Evolutionary conservation across 1,284 basidiomycete species (phyloP), one percentile per base, ranked within the genome.

Genomic region (Heterobasidion occidentale): DNA sequence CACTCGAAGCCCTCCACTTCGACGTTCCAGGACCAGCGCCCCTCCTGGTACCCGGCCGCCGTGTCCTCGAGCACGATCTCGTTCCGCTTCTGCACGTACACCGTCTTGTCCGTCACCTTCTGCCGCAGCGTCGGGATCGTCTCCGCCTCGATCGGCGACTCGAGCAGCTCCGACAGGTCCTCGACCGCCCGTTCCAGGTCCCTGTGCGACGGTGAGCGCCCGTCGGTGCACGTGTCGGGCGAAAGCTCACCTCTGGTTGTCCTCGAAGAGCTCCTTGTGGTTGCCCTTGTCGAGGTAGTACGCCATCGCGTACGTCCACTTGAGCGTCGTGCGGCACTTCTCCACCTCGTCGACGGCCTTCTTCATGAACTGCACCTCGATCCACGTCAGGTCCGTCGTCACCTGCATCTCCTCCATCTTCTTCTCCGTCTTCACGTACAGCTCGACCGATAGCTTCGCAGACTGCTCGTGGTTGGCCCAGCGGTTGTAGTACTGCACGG

Each of bases 331-430:
- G 38, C 96, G 86, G 68, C 95, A 98, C 69, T 88, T 89, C 62
- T 88, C 84, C 9, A 92, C 86, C 64, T 89, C 88, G 66, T 98
- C 94, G 2, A 98, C 94, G 0, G 96, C 96, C 71, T 96, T 95
- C 75, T 93, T 93, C 77, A 98, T 94, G 73, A 99, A 99, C 71
- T 98, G 96, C 38, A 95, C 95, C 73, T 99, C 95, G 63, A 98
- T 98, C 96, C 96, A 99, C 3, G 94, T 94, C 44, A 99, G 74
- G 56, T 87, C 81, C 1, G 92, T 92, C 8, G 86, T 88, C 60
- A 92, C 82, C 75, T 98, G 96, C 90, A 99, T 96, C 73, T 97
- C 92, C 72, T 98, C 94, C 96, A 99, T 99, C 85, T 98, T 98
- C 83, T 95, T 95, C 80, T 99, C 95, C 3, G 95, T 98, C 73